A percentile compares a stretch with the other conserved stretches of the same genome.
Evolutionary conservation across 1,139 yeast species (phyloP).

Genomic region (Nakaseomyces glabratus): DNA sequence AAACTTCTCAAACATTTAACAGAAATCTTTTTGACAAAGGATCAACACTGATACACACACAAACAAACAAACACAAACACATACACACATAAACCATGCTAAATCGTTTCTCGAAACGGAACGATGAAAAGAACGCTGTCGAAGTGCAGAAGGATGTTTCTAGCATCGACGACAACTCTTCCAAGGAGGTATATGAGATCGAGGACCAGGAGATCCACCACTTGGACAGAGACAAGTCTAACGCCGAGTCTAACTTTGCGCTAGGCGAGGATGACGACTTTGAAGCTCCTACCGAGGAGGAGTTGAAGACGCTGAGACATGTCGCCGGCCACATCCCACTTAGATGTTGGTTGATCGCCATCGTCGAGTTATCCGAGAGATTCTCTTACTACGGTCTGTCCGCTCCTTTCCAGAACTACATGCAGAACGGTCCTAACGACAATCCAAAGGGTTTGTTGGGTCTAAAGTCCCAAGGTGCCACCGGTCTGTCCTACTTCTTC

Average conservation of each 20-base stretch:
- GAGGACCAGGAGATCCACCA: constrained; percentile 8
- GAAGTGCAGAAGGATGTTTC: constrained; percentile 5
- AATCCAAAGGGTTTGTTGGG: constrained; percentile 52
- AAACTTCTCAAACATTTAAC: no score
- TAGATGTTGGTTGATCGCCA: constrained; percentile 60
- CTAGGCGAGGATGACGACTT: constrained; percentile 13
- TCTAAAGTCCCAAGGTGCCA: constrained; percentile 56
- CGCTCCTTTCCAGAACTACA: constrained; percentile 70
- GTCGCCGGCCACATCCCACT: constrained; percentile 26
- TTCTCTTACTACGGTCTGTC: constrained; percentile 76
- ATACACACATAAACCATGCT: neutral
- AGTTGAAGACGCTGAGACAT: constrained; percentile 23
- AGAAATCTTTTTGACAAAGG: no score
- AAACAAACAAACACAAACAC: no score
- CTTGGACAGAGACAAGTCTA: constrained; percentile 10
- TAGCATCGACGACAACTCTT: constrained; percentile 3
- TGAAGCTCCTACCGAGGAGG: constrained; percentile 27
- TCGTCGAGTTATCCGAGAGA: constrained; percentile 75
- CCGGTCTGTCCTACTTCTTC: constrained; percentile 67
- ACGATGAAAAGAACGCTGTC: constrained; percentile 5
- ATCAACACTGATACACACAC: no score
- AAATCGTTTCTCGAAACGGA: constrained; percentile 5
- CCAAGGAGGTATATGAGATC: constrained; percentile 7
- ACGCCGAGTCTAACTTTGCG: neutral
- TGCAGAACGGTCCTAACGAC: constrained; percentile 44